Evolutionary conservation across 495 filamentous ascomycete species (phyloP).

Genomic region (Penicillium maclennaniae): DNA sequence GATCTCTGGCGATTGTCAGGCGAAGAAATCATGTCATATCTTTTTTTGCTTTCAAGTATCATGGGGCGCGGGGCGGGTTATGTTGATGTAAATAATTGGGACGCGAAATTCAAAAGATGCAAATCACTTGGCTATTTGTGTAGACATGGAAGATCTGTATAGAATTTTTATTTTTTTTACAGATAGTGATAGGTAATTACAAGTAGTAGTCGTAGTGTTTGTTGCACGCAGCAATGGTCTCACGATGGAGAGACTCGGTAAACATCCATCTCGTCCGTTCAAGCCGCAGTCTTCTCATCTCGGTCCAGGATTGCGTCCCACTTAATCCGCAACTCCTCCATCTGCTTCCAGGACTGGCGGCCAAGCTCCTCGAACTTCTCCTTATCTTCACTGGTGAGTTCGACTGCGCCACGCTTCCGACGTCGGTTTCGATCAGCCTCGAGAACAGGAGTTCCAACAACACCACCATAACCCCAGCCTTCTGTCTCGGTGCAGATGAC

Average conservation of each 20-base stretch:
- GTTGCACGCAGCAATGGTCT: not conserved
- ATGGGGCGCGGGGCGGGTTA: conserved; percentile 26
- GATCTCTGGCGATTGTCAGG: conserved; percentile 14
- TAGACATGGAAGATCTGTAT: not conserved
- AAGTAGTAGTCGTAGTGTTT: not conserved
- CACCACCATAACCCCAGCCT: conserved; percentile 80
- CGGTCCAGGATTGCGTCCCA: conserved; percentile 67
- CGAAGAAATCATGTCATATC: conserved; percentile 23
- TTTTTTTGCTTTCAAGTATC: conserved; percentile 30
- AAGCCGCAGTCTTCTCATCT: conserved; percentile 22
- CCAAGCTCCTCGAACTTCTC: conserved; percentile 73
- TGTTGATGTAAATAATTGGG: conserved; percentile 41
- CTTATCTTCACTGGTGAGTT: conserved; percentile 60
- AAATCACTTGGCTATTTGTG: conserved; percentile 9
- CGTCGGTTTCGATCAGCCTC: conserved; percentile 47
- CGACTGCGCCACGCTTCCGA: conserved; percentile 51
- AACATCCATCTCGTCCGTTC: conserved; percentile 2
- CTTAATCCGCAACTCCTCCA: conserved; percentile 73
- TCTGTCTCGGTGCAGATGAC: conserved; percentile 73
- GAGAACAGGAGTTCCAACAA: conserved; percentile 48
- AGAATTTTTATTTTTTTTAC: conserved; percentile 3
- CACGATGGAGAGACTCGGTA: not conserved
- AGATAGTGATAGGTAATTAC: not conserved
- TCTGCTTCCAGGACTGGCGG: conserved; percentile 68
- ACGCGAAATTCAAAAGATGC: conserved; percentile 16